phyloP scores from a whole-genome alignment of 306 rosid species.

The Trifolium dubium region DNA sequence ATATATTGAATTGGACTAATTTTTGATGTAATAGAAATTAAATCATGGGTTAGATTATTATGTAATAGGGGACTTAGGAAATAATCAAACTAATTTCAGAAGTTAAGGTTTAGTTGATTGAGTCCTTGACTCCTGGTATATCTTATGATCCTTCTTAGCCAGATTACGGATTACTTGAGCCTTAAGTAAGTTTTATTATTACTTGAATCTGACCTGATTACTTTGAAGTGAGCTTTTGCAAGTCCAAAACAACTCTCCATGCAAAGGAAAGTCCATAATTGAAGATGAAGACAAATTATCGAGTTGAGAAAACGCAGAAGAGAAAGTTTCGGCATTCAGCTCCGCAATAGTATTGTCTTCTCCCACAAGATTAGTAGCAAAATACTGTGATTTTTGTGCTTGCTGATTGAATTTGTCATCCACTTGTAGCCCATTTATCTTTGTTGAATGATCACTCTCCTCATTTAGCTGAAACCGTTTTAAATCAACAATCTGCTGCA shows the following conservation, averaged over 20 bases:
- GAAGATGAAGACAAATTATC: constrained; percentile 62
- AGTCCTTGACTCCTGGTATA: neutral
- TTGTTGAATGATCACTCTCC: constrained; percentile 44
- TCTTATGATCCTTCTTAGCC: neutral
- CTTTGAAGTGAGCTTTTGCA: constrained; percentile 59
- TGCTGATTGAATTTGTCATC: constrained; percentile 51
- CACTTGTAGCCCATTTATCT: constrained; percentile 43
- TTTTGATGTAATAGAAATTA: too few species aligned
- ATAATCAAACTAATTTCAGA: neutral
- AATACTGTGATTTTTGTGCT: constrained; percentile 44
- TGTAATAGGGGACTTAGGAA: neutral
- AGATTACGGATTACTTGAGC: neutral
- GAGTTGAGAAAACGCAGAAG: constrained; percentile 57
- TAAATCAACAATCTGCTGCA: constrained; percentile 79
- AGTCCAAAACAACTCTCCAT: constrained; percentile 74
- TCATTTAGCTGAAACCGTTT: constrained; percentile 59
- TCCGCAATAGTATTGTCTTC: constrained; percentile 44
- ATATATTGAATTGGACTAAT: too few species aligned
- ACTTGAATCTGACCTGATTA: constrained; percentile 66
- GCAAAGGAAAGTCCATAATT: constrained; percentile 55
- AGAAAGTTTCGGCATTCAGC: constrained; percentile 53
- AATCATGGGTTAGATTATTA: too few species aligned
- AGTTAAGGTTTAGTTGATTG: neutral
- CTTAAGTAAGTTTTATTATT: constrained; percentile 1
- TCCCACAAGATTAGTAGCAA: constrained; percentile 38